phyloP scores from a whole-genome alignment of 140 eudicot genomes.

The Ambrosia hybrid region DNA sequence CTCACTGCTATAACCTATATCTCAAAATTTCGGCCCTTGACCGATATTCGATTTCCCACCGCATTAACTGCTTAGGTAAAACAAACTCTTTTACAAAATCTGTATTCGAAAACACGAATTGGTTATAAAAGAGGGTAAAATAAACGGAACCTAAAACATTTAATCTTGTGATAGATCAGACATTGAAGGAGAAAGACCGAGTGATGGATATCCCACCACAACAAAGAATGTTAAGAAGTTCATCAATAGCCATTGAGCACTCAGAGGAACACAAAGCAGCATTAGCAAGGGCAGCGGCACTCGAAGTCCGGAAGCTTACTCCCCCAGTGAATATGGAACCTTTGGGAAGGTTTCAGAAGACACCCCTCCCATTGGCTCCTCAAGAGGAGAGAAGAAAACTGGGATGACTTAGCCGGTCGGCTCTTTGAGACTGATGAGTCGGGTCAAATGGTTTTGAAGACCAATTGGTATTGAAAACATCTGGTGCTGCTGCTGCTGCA shows the following conservation, averaged over 20 bases:
- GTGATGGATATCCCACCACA: conserved; percentile 66
- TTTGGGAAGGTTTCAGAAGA: conserved; percentile 47
- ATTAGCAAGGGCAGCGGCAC: conserved; percentile 64
- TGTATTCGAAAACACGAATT: no score
- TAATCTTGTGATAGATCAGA: conserved; percentile 44
- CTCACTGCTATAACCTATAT: no score
- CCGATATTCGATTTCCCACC: no score
- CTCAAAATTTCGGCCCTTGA: no score
- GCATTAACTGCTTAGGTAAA: no score
- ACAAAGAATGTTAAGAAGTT: conserved; percentile 78
- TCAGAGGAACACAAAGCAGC: conserved; percentile 70
- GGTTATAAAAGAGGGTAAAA: not conserved
- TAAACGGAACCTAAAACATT: not conserved
- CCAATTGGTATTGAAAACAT: conserved; percentile 29
- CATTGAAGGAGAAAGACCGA: conserved; percentile 63
- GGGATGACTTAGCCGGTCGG: conserved; percentile 53
- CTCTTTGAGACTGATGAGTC: conserved; percentile 55
- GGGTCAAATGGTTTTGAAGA: conserved; percentile 53
- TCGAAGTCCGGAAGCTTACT: conserved; percentile 71
- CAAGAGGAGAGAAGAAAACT: conserved; percentile 45
- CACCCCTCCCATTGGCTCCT: conserved; percentile 21
- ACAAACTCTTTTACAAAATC: no score
- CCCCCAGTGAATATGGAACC: conserved; percentile 81
- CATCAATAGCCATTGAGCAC: conserved; percentile 71
- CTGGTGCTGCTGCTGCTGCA: no score